phyloP scores from a whole-genome alignment of 257 asterid genomes.

The Leptodermis oblonga region DNA sequence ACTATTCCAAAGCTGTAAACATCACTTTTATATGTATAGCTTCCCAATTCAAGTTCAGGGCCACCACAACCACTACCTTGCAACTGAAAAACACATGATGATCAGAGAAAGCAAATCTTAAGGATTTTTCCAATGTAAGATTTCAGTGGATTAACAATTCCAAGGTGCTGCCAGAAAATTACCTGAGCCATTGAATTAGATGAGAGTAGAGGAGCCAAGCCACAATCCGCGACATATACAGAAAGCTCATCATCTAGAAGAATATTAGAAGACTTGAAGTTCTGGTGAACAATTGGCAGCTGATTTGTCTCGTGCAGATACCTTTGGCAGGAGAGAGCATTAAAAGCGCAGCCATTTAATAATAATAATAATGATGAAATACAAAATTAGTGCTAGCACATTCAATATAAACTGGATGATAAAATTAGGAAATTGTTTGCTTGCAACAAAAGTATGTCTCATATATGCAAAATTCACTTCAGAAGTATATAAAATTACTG shows the following conservation, averaged over 20 bases:
- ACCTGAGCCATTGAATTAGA: constrained; percentile 59
- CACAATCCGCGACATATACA: constrained; percentile 66
- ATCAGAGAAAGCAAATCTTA: constrained; percentile 14
- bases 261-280: constrained; percentile 72
- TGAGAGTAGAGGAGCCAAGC: constrained; percentile 67
- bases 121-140: neutral
- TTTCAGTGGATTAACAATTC: neutral
- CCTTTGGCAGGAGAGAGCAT: constrained; percentile 38
- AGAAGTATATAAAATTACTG: neutral
- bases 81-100: constrained; percentile 41
- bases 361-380: neutral
- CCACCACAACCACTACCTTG: constrained; percentile 88
- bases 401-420: neutral
- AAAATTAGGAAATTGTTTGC: neutral
- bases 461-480: neutral
- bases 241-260: constrained; percentile 67
- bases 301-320: constrained; percentile 77
- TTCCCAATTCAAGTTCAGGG: constrained; percentile 84
- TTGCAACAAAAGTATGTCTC: neutral
- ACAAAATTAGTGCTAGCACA: neutral
- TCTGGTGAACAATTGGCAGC: constrained; percentile 71
- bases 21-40: constrained; percentile 70
- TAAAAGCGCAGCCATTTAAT: constrained; percentile 12
- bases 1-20: constrained; percentile 95
- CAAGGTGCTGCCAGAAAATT: constrained; percentile 5